These are phyloP conservation scores for Colletotrichum aenigma DNA, from an alignment of 2,329 filamentous ascomycete species.

Conservation along the genomic window DNA sequence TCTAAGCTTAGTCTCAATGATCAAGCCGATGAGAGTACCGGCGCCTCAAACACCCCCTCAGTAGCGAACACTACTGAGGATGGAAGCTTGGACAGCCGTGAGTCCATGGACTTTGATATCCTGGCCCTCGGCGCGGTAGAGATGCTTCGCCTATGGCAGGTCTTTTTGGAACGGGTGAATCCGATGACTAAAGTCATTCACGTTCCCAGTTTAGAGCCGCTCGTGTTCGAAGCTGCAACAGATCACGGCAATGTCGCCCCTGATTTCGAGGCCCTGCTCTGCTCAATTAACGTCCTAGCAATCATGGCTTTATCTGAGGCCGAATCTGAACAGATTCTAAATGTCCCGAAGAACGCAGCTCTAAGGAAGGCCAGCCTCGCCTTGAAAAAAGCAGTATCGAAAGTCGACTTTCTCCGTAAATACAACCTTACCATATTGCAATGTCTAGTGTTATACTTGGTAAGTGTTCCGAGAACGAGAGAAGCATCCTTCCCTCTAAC, in stretches of 20 bases:
- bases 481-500: conserved; percentile 29
- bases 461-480: conserved; percentile 56
- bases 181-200: conserved; percentile 76
- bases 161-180: conserved; percentile 75
- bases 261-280: conserved; percentile 62
- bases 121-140: neutral
- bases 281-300: conserved; percentile 63
- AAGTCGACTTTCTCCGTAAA: conserved; percentile 60
- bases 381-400: conserved; percentile 51
- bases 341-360: conserved; percentile 50
- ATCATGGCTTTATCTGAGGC: conserved; percentile 62
- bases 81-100: neutral
- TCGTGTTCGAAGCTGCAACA: conserved; percentile 32
- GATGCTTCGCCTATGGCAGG: conserved; percentile 71
- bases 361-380: conserved; percentile 55
- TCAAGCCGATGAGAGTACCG: neutral
- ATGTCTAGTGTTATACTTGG: conserved; percentile 62
- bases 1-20: neutral
- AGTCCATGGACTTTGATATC: conserved; percentile 7
- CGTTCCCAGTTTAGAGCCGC: conserved; percentile 57
- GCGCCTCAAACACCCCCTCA: neutral
- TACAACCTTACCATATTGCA: conserved; percentile 63
- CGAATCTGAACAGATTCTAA: conserved; percentile 59
- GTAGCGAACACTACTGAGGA: neutral
- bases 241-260: conserved; percentile 19